Evolutionary conservation across 2,329 filamentous ascomycete species (phyloP), one percentile per base, ranked within the genome.

Genomic region (Pyricularia sp.): DNA sequence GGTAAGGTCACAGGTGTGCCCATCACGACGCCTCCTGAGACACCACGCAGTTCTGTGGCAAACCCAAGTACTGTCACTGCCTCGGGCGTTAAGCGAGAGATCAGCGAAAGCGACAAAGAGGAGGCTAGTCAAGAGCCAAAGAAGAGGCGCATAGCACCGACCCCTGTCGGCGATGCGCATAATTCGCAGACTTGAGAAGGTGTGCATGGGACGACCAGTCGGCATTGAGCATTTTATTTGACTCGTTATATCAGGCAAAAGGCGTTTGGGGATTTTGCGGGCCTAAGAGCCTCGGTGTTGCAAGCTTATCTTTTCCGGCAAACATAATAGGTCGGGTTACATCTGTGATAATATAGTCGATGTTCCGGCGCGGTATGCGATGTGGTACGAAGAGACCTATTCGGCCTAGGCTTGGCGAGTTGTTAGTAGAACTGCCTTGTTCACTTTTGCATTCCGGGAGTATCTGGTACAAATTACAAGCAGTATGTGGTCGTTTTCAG

Each of bases 21-120:
- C 0, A 87, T 97, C 74, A 92, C 92, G 55, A 97, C 94, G 9
- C 94, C 95, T 2, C 95, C 94, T 0, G 91, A 97, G 77, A 98
- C 94, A 3, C 94, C 94, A 6, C 84, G 87, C 67, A 87, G 86
- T 73, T 84, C 86, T 5, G 82, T 83, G 69, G 83, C 78, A 20
- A 78, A 76, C 59, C 78, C 75, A 64, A 72, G 75, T 1, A 73
- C 74, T 73, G 83, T 85, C 10, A 81, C 82, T 67, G 82, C 78
- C 64, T 75, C 77, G 2, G 84, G 84, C 33, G 78, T 80, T 20
- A 90, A 89, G 76, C 81, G 87, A 71, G 87, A 89, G 31, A 82
- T 82, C 14, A 84, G 81, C 28, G 85, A 86, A 70, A 81, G 80
- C 28, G 87, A 87, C 42, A 82, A 83, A 65, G 84, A 84, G 20